Conservation (phyloP, 148 eudicot species). For the Vaccinium myrtillus region DNA sequence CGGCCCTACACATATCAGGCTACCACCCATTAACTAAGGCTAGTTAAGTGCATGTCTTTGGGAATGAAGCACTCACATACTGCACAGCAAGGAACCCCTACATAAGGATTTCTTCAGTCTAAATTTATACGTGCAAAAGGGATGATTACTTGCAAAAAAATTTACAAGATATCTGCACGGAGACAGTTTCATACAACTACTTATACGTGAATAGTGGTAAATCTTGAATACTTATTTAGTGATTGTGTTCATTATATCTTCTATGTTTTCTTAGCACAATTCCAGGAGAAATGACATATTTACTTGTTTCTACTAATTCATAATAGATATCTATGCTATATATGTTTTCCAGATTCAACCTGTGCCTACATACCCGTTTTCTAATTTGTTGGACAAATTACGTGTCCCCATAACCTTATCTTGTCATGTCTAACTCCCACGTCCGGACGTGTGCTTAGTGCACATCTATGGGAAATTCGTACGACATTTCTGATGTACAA, state of each 20-base stretch:
- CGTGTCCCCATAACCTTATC: too few species aligned
- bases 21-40: conserved; percentile 6
- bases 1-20: not conserved
- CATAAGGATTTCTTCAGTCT: not conserved
- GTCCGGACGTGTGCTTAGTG: too few species aligned
- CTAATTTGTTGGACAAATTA: not conserved
- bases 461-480: too few species aligned
- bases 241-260: not conserved
- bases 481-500: too few species aligned
- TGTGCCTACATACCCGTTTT: not conserved
- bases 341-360: not conserved
- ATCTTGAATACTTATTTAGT: not conserved
- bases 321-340: not conserved
- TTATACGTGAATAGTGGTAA: not conserved
- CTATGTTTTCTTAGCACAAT: not conserved
- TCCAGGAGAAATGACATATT: not conserved
- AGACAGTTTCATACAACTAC: not conserved
- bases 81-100: not conserved
- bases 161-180: not conserved
- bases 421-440: too few species aligned
- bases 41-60: not conserved
- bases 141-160: not conserved
- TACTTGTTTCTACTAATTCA: not conserved
- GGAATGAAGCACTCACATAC: not conserved
- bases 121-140: not conserved